Percentiles rank a stretch among this genome's conserved stretches.
These are phyloP conservation scores for Pseudogymnoascus sp. DNA, from an alignment of 2,329 filamentous ascomycete species.

Conservation along the genomic window DNA sequence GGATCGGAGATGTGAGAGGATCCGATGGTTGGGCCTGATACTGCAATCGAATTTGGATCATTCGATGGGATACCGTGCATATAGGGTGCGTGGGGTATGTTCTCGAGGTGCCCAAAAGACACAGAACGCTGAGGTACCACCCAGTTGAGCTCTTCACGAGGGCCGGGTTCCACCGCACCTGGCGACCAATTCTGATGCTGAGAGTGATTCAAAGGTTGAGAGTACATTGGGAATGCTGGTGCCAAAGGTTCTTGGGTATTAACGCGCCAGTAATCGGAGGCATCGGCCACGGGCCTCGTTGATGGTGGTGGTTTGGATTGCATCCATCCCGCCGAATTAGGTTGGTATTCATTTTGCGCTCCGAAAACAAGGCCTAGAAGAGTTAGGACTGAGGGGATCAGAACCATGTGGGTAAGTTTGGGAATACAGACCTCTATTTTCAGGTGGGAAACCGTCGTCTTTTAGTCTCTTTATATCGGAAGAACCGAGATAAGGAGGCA, in stretches of 20 bases:
- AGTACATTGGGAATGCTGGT: conserved; percentile 42
- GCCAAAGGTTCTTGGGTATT: conserved; percentile 43
- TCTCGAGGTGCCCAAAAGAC: conserved; percentile 21
- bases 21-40: background rate
- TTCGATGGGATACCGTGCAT: background rate
- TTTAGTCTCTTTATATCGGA: conserved; percentile 32
- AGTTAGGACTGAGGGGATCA: background rate
- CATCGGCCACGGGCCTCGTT: conserved; percentile 34
- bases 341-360: conserved; percentile 3
- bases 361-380: background rate
- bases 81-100: background rate
- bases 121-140: conserved; percentile 26
- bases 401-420: background rate
- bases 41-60: conserved; percentile 1
- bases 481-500: conserved; percentile 38
- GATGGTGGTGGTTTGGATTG: conserved; percentile 33
- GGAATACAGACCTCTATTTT: conserved; percentile 23
- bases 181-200: conserved; percentile 24
- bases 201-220: conserved; percentile 29
- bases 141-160: conserved; percentile 26
- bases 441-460: conserved; percentile 27
- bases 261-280: conserved; percentile 38
- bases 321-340: conserved; percentile 31
- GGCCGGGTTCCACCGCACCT: conserved; percentile 19
- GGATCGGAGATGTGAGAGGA: background rate